These are phyloP conservation scores for Fusarium xyrophilum DNA, from an alignment of 2,329 filamentous ascomycete genomes.

Conservation along the genomic window DNA sequence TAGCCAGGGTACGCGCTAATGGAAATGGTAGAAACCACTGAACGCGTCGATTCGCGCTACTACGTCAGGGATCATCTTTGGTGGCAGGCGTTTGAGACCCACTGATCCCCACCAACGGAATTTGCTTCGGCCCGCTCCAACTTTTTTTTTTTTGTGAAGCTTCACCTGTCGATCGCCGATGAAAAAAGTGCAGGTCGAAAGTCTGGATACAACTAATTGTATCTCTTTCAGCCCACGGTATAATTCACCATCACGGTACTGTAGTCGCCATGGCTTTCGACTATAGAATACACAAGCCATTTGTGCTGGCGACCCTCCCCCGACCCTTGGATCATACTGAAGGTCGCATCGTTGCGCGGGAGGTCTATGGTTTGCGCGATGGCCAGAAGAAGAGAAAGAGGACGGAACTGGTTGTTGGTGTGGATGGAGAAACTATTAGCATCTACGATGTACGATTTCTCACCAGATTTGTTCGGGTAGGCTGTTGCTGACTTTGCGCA, in stretches of 20 bases:
- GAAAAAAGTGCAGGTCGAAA: slow-evolving; percentile 35
- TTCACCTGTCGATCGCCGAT: slow-evolving; percentile 30
- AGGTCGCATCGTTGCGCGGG: slow-evolving; percentile 63
- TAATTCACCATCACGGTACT: background rate
- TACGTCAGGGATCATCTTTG: slow-evolving; percentile 36
- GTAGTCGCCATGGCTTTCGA: slow-evolving; percentile 60
- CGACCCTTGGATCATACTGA: slow-evolving; percentile 61
- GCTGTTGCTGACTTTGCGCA: slow-evolving; percentile 43
- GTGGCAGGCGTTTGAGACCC: slow-evolving; percentile 16
- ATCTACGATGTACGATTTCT: slow-evolving; percentile 65
- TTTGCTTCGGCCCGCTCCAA: slow-evolving; percentile 45
- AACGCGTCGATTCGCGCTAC: slow-evolving; percentile 36
- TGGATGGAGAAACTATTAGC: slow-evolving; percentile 70
- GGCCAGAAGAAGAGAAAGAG: slow-evolving; percentile 68
- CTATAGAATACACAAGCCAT: slow-evolving; percentile 70
- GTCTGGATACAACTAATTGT: slow-evolving; percentile 32
- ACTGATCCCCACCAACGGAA: slow-evolving; percentile 44
- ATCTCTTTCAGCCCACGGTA: slow-evolving; percentile 22
- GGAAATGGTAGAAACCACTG: slow-evolving; percentile 33
- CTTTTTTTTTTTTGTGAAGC: slow-evolving; percentile 49
- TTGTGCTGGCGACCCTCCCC: slow-evolving; percentile 66
- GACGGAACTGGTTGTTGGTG: slow-evolving; percentile 67
- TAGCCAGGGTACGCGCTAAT: slow-evolving; percentile 38
- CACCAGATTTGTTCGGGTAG: no score
- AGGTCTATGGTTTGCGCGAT: slow-evolving; percentile 66